Percentiles rank a stretch among this genome's conserved stretches.
Conservation (phyloP, 805 yeast species). For the Candida sithepensis region DNA sequence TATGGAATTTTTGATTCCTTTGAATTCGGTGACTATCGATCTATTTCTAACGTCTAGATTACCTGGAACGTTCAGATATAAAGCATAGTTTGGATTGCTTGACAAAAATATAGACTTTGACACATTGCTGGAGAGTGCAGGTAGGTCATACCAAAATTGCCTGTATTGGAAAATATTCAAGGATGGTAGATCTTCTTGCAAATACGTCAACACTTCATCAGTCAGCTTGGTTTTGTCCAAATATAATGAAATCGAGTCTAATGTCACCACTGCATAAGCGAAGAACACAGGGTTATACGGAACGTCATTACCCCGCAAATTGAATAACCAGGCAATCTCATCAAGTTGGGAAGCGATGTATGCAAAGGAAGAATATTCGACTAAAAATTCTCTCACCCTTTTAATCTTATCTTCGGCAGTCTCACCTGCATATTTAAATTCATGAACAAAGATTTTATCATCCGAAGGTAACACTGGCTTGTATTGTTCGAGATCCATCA, state of each 20-base stretch:
- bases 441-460: conserved; percentile 33
- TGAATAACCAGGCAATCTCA: conserved; percentile 52
- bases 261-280: conserved; percentile 51
- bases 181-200: conserved; percentile 17
- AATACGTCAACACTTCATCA: conserved; percentile 18
- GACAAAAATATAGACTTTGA: conserved; percentile 18
- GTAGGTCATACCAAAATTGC: conserved; percentile 56
- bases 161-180: conserved; percentile 48
- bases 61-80: conserved; percentile 24
- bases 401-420: conserved; percentile 34
- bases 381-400: conserved; percentile 27
- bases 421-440: conserved; percentile 41
- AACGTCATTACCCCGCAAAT: conserved; percentile 61
- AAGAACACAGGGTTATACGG: conserved; percentile 85
- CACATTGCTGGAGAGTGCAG: conserved; percentile 14
- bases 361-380: conserved; percentile 33
- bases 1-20: conserved; percentile 68
- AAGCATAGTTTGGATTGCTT: conserved; percentile 27
- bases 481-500: conserved; percentile 51
- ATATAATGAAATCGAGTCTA: conserved; percentile 35
- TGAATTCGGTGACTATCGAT: conserved; percentile 50
- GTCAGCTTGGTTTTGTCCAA: conserved; percentile 40
- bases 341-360: conserved; percentile 50
- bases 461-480: conserved; percentile 14
- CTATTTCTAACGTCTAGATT: conserved; percentile 18